These are phyloP conservation scores for Ascocoryne sarcoides DNA, from an alignment of 2,329 filamentous ascomycete genomes.

Conservation along the genomic window DNA sequence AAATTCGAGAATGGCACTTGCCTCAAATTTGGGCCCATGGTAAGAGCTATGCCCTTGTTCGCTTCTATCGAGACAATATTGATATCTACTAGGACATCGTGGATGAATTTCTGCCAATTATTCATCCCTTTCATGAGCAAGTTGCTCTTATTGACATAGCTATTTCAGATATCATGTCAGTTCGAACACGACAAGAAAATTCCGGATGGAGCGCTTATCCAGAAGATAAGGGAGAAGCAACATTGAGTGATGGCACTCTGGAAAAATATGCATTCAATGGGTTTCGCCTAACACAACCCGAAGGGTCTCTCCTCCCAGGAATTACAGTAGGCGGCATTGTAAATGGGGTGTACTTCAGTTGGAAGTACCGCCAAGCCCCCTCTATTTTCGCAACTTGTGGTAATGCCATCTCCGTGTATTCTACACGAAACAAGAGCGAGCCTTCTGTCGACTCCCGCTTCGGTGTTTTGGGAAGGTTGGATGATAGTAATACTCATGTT, in stretches of 20 bases:
- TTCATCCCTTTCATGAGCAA: slow-evolving; percentile 17
- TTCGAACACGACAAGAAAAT: slow-evolving; percentile 6
- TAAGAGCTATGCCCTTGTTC: slow-evolving; percentile 3
- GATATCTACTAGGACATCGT: slow-evolving; percentile 13
- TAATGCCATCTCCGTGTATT: slow-evolving; percentile 8
- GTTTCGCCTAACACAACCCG: not conserved
- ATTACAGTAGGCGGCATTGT: not conserved
- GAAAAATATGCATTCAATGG: not conserved
- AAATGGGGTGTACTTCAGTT: not conserved
- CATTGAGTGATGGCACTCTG: not conserved
- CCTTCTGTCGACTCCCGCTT: slow-evolving; percentile 8
- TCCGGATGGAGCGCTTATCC: not conserved
- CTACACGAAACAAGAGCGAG: slow-evolving; percentile 3
- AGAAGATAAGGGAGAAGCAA: too few relatives aligned
- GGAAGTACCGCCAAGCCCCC: slow-evolving; percentile 7
- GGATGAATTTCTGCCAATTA: slow-evolving; percentile 10
- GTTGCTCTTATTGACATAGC: slow-evolving; percentile 13
- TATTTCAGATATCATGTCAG: slow-evolving; percentile 14
- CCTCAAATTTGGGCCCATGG: slow-evolving; percentile 16
- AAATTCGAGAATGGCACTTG: slow-evolving; percentile 19
- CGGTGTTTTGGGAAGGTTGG: too few relatives aligned
- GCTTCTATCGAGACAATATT: slow-evolving; percentile 3
- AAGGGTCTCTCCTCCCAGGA: not conserved
- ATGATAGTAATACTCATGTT: too few relatives aligned
- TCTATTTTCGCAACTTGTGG: slow-evolving; percentile 5